Base-by-base conservation (phyloP, 495 filamentous ascomycete genomes). In the Podospora pseudopauciseta region DNA sequence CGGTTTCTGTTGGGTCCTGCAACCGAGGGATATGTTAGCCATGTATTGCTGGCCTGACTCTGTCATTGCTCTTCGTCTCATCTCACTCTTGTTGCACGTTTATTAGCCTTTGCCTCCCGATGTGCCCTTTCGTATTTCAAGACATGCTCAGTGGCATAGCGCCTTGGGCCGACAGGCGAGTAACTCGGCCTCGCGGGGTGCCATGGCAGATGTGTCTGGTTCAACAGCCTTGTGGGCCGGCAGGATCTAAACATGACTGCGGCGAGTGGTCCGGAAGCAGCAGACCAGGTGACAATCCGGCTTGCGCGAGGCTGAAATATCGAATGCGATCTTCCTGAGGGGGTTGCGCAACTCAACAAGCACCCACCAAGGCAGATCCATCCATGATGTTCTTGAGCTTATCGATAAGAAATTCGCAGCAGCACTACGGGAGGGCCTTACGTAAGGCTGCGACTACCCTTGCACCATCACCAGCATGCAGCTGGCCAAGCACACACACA, bases 1-100 rank as follows among this genome's bases (percentile, higher is more conserved):
- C 94, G 72, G 96, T 86, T 68, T 96, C 91, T 32, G 87, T 89
- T 13, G 93, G 92, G 75, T 98, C 95, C 94, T 97, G 67, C 0
- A 11, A 11, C 9, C 39, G 39, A 49, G 39, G 39, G 39, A 49
- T 49, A 49, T 49, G 39, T 49, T 49, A 49, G 39, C 15, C 39
- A 49, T 49, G 2, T 49, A 13, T 11, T 49, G 39, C 39, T n/a
- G 56, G 16, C 4, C 20, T 20, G 56, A 58, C 13, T 16, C 15
- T 16, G 39, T n/a, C n/a, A 20, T 27, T 58, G 18, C 9, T 20
- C 23, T 20, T 19, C 18, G 3, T 58, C 56, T 32, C 9, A 13
- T 16, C 59, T 61, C 59, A 30, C 59, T 16, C 9, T 49, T 23
- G 23, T 23, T 23, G 23, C 23, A 23, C 23, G 39, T 16, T 49